phyloP scores from a whole-genome alignment of 495 filamentous ascomycete species.

The Delitschia confertaspora region DNA sequence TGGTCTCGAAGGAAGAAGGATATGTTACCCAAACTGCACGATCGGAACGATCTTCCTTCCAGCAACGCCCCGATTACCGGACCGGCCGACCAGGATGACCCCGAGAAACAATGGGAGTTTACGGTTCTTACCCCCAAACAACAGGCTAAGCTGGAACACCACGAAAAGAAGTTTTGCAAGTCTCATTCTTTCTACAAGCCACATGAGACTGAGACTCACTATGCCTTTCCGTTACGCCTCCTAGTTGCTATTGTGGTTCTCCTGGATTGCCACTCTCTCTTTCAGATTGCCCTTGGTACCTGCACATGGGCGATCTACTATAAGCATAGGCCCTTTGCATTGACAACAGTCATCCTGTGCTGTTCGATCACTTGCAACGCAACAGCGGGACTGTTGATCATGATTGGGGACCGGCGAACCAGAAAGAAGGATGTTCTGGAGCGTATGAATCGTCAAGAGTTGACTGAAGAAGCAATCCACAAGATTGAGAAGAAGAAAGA shows the following conservation, averaged over 20 bases:
- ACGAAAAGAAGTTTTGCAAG: constrained; percentile 64
- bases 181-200: constrained; percentile 81
- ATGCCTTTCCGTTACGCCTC: constrained; percentile 63
- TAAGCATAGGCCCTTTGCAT: constrained; percentile 51
- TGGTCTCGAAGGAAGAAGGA: constrained; percentile 60
- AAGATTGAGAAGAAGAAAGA: constrained; percentile 57
- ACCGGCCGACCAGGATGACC: constrained; percentile 30
- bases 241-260: constrained; percentile 63
- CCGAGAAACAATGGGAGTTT: constrained; percentile 41
- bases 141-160: constrained; percentile 55
- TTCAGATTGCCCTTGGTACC: constrained; percentile 67
- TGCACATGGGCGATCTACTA: constrained; percentile 66
- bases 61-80: constrained; percentile 33
- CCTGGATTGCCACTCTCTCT: constrained; percentile 62
- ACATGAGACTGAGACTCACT: constrained; percentile 70
- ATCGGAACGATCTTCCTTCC: constrained; percentile 62
- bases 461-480: constrained; percentile 64
- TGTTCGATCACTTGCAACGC: constrained; percentile 67
- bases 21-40: constrained; percentile 52
- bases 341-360: constrained; percentile 71
- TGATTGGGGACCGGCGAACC: constrained; percentile 59
- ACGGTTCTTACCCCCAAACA: constrained; percentile 55
- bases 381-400: constrained; percentile 60
- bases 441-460: constrained; percentile 59
- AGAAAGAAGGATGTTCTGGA: constrained; percentile 78